phyloP scores from a whole-genome alignment of 2,329 filamentous ascomycete genomes.

The Cercospora zeina region DNA sequence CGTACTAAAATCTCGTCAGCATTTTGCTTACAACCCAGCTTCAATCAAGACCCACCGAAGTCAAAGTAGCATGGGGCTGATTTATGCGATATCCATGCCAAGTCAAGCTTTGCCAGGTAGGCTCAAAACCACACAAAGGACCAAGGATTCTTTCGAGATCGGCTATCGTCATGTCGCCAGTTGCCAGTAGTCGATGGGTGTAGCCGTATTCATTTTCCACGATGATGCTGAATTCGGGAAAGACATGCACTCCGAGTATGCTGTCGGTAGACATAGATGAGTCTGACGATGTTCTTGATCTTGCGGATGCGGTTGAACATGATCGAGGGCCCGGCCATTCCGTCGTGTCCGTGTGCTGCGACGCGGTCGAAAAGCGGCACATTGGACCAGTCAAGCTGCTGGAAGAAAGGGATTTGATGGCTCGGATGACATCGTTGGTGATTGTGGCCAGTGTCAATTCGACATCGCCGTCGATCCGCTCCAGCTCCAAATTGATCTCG shows the following conservation, averaged over 20 bases:
- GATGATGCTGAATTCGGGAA: conserved; percentile 7
- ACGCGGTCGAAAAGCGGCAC: conserved; percentile 2
- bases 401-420: conserved; percentile 20
- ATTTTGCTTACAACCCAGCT: background rate
- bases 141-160: conserved; percentile 21
- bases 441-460: conserved; percentile 22
- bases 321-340: conserved; percentile 6
- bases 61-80: conserved; percentile 23
- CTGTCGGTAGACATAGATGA: conserved; percentile 13
- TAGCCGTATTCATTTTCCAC: conserved; percentile 15
- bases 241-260: background rate
- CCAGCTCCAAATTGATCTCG: conserved; percentile 19
- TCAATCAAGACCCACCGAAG: background rate
- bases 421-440: conserved; percentile 22
- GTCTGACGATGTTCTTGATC: background rate
- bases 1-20: conserved; percentile 3
- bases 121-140: conserved; percentile 16
- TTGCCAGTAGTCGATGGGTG: conserved; percentile 10
- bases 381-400: conserved; percentile 5
- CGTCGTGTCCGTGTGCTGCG: background rate
- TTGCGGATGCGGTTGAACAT: conserved; percentile 7
- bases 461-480: conserved; percentile 19
- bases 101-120: conserved; percentile 21
- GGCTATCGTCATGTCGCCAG: conserved; percentile 21
- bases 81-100: conserved; percentile 26